phyloP scores from a whole-genome alignment of 305 asterid species.

The Salvia sclarea region DNA sequence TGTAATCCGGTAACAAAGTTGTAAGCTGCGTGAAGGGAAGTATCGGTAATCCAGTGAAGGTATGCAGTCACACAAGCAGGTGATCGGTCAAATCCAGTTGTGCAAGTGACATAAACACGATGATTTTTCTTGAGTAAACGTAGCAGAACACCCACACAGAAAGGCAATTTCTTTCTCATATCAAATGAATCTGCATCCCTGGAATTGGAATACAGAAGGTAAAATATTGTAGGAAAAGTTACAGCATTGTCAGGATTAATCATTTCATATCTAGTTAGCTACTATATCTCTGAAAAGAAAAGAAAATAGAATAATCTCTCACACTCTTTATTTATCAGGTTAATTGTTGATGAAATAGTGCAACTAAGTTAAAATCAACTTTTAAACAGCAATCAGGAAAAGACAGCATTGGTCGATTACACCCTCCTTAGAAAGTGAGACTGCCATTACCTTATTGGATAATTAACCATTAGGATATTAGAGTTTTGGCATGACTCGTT shows the following conservation, averaged over 20 bases:
- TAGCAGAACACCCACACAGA: conserved; percentile 85
- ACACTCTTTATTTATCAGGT: background rate
- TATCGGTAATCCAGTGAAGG: conserved; percentile 98
- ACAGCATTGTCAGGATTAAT: background rate
- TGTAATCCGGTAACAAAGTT: conserved; percentile 87
- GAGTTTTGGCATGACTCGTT: conserved; percentile 77
- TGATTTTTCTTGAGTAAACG: conserved; percentile 88
- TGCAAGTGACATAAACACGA: conserved; percentile 87
- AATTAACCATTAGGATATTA: conserved; percentile 82
- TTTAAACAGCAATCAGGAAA: conserved; percentile 6
- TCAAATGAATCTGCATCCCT: conserved; percentile 58
- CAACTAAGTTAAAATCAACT: background rate
- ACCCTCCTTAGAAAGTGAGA: conserved; percentile 13
- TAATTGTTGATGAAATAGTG: background rate
- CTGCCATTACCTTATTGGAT: conserved; percentile 74
- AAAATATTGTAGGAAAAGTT: background rate
- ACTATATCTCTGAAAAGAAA: conserved; percentile 18
- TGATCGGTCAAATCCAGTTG: conserved; percentile 89
- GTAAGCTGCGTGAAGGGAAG: conserved; percentile 89
- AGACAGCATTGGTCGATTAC: conserved; percentile 7
- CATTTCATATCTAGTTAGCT: background rate
- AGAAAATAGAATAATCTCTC: background rate
- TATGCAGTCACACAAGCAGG: conserved; percentile 96
- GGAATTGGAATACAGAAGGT: conserved; percentile 24
- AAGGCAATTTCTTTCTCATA: conserved; percentile 88